These are phyloP conservation scores for Racocetra persica DNA, from an alignment of 371 early-diverging fungal genomes.

Conservation along the genomic window DNA sequence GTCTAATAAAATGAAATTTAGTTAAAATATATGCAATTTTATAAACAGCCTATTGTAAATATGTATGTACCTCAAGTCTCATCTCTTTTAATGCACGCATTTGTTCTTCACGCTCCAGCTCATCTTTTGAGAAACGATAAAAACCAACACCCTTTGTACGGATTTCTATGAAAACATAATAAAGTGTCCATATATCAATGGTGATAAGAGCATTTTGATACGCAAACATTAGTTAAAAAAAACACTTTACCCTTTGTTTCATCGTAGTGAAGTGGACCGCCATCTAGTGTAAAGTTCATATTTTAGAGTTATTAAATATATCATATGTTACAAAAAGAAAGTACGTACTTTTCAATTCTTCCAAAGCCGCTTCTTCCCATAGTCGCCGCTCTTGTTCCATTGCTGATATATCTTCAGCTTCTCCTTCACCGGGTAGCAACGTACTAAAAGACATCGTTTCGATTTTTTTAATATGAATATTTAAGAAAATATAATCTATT, in stretches of 20 bases:
- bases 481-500: background rate
- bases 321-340: background rate
- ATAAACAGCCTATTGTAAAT: background rate
- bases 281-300: background rate
- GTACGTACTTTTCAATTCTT: conserved; percentile 19
- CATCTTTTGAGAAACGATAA: conserved; percentile 75
- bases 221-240: conserved; percentile 26
- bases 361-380: conserved; percentile 54
- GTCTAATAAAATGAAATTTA: conserved; percentile 27
- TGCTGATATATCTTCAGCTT: conserved; percentile 49
- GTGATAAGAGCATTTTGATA: background rate
- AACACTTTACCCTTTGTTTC: conserved; percentile 41
- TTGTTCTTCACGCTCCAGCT: conserved; percentile 71
- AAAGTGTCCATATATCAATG: background rate
- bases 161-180: conserved; percentile 55
- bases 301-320: background rate
- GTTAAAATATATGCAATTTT: background rate
- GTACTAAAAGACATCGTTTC: background rate
- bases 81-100: conserved; percentile 67
- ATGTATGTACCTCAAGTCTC: conserved; percentile 57
- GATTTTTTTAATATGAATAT: background rate
- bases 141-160: conserved; percentile 79
- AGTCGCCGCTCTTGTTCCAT: conserved; percentile 49
- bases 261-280: conserved; percentile 43
- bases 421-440: conserved; percentile 38